A percentile compares a stretch with the other conserved stretches of the same genome.
Conservation (phyloP, 768 basidiomycete species). For the Tricholoma bakamatsutake region DNA sequence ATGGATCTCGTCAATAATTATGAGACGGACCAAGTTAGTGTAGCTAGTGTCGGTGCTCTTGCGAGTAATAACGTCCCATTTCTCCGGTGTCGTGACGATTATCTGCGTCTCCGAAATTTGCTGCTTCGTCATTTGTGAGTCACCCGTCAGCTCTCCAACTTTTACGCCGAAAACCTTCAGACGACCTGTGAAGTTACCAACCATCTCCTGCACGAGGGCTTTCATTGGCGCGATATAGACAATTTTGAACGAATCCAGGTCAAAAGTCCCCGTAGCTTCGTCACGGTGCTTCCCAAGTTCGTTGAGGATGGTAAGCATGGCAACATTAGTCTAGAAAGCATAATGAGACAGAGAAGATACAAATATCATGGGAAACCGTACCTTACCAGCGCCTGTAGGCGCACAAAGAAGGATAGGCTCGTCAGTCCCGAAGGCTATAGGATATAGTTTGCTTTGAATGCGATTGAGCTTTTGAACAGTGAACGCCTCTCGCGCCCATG, state of each 20-base stretch:
- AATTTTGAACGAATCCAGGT: conserved; percentile 90
- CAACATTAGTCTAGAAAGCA: conserved; percentile 82
- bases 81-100: conserved; percentile 98
- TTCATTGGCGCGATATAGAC: conserved; percentile 99
- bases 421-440: conserved; percentile 89
- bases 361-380: conserved; percentile 28
- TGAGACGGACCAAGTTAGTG: conserved; percentile 91
- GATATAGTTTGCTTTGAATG: conserved; percentile 90
- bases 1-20: conserved; percentile 99
- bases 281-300: conserved; percentile 88
- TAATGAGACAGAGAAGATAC: conserved; percentile 12
- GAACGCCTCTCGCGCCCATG: conserved; percentile 88
- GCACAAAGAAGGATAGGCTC: conserved; percentile 95
- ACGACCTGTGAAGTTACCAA: conserved; percentile 85
- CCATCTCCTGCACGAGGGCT: conserved; percentile 98
- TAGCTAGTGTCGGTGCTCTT: conserved; percentile 97
- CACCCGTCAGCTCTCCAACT: conserved; percentile 94
- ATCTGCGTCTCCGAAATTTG: conserved; percentile 97
- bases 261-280: conserved; percentile 71
- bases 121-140: conserved; percentile 96
- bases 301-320: conserved; percentile 90
- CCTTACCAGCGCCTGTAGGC: conserved; percentile 98
- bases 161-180: conserved; percentile 67
- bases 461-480: conserved; percentile 78
- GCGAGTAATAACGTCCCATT: conserved; percentile 99